Conservation (phyloP, 306 rosid species). For the Alnus rubra region DNA sequence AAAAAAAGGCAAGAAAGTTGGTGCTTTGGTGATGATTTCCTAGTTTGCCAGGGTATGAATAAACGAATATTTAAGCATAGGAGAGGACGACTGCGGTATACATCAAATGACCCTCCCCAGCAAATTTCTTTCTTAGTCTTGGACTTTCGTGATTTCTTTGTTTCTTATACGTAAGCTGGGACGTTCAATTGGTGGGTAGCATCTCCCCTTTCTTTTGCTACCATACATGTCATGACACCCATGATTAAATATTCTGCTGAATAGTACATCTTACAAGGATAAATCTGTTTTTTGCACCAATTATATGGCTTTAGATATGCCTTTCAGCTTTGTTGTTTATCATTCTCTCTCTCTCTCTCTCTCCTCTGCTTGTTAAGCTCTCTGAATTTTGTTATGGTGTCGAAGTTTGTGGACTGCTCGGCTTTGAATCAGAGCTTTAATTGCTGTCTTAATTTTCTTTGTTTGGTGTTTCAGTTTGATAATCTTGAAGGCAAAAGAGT, state of each 20-base stretch:
- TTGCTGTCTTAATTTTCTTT: conserved; percentile 7
- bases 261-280: background rate
- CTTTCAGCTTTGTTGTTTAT: background rate
- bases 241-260: background rate
- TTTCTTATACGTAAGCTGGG: background rate
- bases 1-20: background rate
- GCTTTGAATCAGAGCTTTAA: background rate
- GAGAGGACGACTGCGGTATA: background rate
- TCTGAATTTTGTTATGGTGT: background rate
- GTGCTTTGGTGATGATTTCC: background rate
- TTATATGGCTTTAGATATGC: background rate
- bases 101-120: background rate
- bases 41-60: background rate
- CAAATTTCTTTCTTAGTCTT: background rate
- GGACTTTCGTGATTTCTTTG: background rate
- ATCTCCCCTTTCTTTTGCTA: background rate
- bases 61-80: background rate
- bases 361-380: background rate
- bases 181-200: background rate
- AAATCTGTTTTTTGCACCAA: background rate
- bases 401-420: background rate
- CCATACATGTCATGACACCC: background rate
- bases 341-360: background rate
- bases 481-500: conserved; percentile 15
- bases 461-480: conserved; percentile 42